Evolutionary conservation across 805 yeast species (phyloP), one percentile per base, ranked within the genome.

Genomic region (Lipomyces oligophaga): DNA sequence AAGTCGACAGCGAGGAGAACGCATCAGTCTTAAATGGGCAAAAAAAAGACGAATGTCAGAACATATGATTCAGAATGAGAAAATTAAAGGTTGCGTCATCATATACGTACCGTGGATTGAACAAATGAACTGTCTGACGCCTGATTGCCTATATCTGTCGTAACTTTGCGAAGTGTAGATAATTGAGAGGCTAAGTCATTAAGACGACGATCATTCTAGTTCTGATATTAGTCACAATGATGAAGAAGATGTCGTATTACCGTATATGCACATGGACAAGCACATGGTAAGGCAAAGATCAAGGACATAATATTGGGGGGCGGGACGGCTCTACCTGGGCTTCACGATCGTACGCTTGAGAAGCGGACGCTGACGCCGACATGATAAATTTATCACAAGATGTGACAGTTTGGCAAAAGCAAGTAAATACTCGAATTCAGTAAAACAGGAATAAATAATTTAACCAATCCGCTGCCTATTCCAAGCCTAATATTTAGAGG

Each of bases 131-230:
- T 62, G 49, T 79, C 79, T 16, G 73, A 70, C 1, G 90, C 83
- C 55, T 79, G 82, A 44, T 69, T 66, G 56, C 81, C 78, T 30
- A 83, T 80, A 49, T 83, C 90, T 53, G 76, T 76, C 42, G 86
- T 83, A 21, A 84, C 78, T 45, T 71, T 70, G 49, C 85, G 74
- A 56, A 83, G 75, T 1, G 80, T 72, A 1, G 85, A 74, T 31
- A 83, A 68, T 61, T 83, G 83, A 41, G 74, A 71, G 2, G 89
- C 85, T 19, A 83, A 70, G 52, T 73, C 75, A 52, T 81, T 76
- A 52, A 83, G 71, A 51, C 81, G 73, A 30, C 69, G 68, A 60
- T 83, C 84, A 65, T 84, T 84, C 72, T 82, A 66, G 43, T 16
- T 5, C 11, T 19, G 34, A 21, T 49, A 58, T 19, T 13, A 34